Evolutionary conservation across 106 monocot species (phyloP).

Genomic region (Platanthera zijinensis): DNA sequence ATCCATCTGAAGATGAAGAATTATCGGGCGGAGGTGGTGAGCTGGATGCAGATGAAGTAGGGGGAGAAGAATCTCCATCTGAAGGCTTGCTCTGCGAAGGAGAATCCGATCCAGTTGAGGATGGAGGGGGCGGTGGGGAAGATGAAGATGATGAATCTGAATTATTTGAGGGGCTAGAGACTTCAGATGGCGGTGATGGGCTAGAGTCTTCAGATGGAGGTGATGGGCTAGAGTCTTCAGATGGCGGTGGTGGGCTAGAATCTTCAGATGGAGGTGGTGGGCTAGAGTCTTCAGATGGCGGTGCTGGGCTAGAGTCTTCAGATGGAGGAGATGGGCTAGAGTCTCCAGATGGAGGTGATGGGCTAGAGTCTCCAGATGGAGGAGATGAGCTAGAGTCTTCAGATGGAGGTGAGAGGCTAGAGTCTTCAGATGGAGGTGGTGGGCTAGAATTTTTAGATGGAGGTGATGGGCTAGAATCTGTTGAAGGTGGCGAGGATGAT

Average conservation of each 20-base stretch:
- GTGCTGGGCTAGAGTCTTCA: neutral
- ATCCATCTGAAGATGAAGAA: slow-evolving; percentile 4
- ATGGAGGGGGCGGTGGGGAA: neutral
- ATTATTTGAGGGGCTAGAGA: no score
- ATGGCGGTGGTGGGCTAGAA: neutral
- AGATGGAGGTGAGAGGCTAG: neutral
- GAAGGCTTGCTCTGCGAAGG: slow-evolving; percentile 4
- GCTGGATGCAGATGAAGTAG: neutral
- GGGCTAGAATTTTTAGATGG: neutral
- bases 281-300: neutral
- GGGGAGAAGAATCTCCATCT: slow-evolving; percentile 1
- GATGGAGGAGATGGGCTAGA: neutral
- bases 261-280: neutral
- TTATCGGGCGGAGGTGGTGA: neutral
- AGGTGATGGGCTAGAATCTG: neutral
- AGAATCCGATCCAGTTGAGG: neutral
- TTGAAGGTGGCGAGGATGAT: neutral
- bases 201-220: neutral
- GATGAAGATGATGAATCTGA: slow-evolving; percentile 7
- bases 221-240: neutral
- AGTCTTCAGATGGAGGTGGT: neutral
- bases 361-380: neutral
- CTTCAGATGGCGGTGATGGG: neutral
- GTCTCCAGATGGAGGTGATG: neutral
- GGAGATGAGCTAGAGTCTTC: neutral